Evolutionary conservation across 2,329 filamentous ascomycete species (phyloP).

Genomic region (Exophiala lecanii-corni): DNA sequence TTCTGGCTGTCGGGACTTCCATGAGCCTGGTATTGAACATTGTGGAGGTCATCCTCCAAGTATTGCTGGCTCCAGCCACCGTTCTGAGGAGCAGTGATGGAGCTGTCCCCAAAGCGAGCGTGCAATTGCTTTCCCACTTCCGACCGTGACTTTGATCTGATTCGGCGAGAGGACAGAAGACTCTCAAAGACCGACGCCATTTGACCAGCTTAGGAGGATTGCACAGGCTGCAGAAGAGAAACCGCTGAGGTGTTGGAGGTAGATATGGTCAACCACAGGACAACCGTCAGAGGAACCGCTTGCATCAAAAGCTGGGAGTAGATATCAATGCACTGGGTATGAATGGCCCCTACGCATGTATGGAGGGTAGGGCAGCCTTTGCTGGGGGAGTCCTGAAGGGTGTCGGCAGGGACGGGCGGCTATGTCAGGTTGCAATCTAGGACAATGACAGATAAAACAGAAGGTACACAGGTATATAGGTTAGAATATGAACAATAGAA

Average conservation of each 20-base stretch:
- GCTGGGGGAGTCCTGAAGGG: no score
- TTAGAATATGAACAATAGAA: no score
- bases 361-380: not conserved
- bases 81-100: constrained; percentile 37
- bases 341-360: not conserved
- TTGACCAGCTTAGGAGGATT: not conserved
- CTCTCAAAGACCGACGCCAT: constrained; percentile 20
- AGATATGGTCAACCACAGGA: not conserved
- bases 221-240: not conserved
- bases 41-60: constrained; percentile 12
- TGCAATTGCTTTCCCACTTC: constrained; percentile 28
- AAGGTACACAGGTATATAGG: no score
- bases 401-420: constrained; percentile 3
- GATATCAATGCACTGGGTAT: not conserved
- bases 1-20: constrained; percentile 22
- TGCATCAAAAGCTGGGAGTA: not conserved
- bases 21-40: constrained; percentile 9
- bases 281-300: constrained; percentile 1
- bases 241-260: not conserved
- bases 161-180: constrained; percentile 13
- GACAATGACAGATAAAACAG: not conserved
- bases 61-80: constrained; percentile 37
- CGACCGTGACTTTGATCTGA: constrained; percentile 16
- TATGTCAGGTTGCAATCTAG: constrained; percentile 3
- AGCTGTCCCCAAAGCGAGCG: constrained; percentile 38